Evolutionary conservation across 495 filamentous ascomycete species (phyloP).

Genomic region (Lasiosphaeria miniovina): DNA sequence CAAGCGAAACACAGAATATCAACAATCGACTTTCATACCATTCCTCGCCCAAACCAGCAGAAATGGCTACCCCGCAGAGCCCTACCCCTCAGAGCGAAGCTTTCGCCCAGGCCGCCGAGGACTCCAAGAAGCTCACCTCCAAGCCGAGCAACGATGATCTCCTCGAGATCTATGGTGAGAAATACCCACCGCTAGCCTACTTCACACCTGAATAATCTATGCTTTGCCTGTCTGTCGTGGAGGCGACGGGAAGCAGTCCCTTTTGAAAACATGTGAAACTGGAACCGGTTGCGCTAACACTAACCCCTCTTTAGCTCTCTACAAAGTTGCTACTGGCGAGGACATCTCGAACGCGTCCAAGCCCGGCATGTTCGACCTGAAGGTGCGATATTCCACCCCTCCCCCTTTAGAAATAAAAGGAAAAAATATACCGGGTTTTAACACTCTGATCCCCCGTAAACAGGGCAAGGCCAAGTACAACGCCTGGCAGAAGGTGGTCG

Average conservation of each 20-base stretch:
- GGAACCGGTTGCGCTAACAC: not conserved
- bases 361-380: slow-evolving; percentile 52
- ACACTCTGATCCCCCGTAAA: not conserved
- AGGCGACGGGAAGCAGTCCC: not conserved
- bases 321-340: slow-evolving; percentile 51
- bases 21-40: slow-evolving; percentile 29
- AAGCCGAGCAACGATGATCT: slow-evolving; percentile 58
- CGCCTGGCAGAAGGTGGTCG: slow-evolving; percentile 65
- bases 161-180: slow-evolving; percentile 49
- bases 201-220: not conserved
- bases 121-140: slow-evolving; percentile 60
- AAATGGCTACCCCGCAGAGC: slow-evolving; percentile 43
- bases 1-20: slow-evolving; percentile 19
- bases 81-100: slow-evolving; percentile 40
- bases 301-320: slow-evolving; percentile 39
- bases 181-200: not conserved
- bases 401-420: not conserved
- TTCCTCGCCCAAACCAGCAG: slow-evolving; percentile 16
- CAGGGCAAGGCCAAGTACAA: slow-evolving; percentile 77
- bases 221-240: not conserved
- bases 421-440: too few relatives aligned
- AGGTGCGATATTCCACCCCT: slow-evolving; percentile 43
- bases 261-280: not conserved
- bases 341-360: slow-evolving; percentile 41
- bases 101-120: slow-evolving; percentile 60